phyloP scores from a whole-genome alignment of 306 rosid genomes.

The Cucurbita ficifolia region DNA sequence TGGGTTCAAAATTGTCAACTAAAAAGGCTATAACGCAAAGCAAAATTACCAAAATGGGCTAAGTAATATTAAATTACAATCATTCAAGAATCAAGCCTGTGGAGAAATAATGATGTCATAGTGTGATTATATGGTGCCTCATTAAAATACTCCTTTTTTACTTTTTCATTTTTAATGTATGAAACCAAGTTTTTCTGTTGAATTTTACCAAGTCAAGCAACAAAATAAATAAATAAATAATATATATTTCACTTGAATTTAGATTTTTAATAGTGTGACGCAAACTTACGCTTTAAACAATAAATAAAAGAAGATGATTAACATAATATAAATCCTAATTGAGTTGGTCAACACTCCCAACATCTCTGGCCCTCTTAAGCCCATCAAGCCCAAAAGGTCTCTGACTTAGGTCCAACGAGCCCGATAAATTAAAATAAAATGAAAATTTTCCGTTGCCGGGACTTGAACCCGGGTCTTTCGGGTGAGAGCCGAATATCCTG shows the following conservation, averaged over 20 bases:
- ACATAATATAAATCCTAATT: background rate
- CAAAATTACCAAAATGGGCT: background rate
- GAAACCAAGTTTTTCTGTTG: background rate
- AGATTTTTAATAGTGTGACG: background rate
- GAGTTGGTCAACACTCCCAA: too few relatives aligned
- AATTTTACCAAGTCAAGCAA: background rate
- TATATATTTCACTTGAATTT: background rate
- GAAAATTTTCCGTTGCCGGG: background rate
- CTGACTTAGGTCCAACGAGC: too few relatives aligned
- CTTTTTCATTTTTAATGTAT: background rate
- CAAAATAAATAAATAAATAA: background rate
- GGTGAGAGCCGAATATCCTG: background rate
- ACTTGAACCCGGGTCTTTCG: background rate
- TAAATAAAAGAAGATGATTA: background rate
- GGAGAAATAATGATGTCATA: background rate
- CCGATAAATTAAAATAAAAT: too few relatives aligned
- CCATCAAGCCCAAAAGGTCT: too few relatives aligned
- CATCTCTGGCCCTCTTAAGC: too few relatives aligned
- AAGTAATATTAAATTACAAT: background rate
- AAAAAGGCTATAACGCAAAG: background rate
- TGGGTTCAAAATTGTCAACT: background rate
- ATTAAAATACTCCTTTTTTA: background rate
- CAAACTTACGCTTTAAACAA: background rate
- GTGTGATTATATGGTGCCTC: background rate
- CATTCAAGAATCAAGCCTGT: background rate